These are phyloP conservation scores for Blastobotrys persicus DNA, from an alignment of 1,139 yeast species.

Conservation along the genomic window DNA sequence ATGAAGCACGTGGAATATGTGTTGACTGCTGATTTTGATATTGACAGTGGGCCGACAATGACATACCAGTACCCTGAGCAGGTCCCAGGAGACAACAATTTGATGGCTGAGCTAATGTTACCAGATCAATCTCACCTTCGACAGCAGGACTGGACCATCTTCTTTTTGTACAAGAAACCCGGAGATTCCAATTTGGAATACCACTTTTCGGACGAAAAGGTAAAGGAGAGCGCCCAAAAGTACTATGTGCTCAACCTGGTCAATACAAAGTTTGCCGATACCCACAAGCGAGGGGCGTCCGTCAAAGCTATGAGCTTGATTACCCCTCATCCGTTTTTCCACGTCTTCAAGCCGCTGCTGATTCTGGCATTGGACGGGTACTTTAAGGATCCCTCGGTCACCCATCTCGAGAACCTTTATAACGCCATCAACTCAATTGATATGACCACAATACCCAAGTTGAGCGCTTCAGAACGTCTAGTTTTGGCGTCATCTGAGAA, in stretches of 20 bases:
- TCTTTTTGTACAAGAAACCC: conserved; percentile 45
- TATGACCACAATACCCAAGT: conserved; percentile 33
- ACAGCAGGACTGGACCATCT: conserved; percentile 59
- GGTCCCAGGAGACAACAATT: conserved; percentile 45
- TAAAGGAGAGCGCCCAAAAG: conserved; percentile 40
- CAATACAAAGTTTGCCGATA: conserved; percentile 47
- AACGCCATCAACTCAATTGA: conserved; percentile 41
- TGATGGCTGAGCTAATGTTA: conserved; percentile 56
- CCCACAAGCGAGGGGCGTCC: conserved; percentile 53
- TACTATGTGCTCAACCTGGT: conserved; percentile 58
- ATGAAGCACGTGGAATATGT: conserved; percentile 36
- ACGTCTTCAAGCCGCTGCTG: conserved; percentile 57
- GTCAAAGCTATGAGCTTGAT: conserved; percentile 57
- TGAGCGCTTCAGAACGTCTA: conserved; percentile 33
- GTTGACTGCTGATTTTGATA: conserved; percentile 55
- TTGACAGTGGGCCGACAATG: conserved; percentile 60
- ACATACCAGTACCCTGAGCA: conserved; percentile 51
- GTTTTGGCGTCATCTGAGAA: conserved; percentile 34
- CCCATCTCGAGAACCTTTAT: conserved; percentile 38
- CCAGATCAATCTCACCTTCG: conserved; percentile 66
- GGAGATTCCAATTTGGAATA: conserved; percentile 31
- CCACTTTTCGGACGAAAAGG: conserved; percentile 28
- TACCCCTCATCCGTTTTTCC: conserved; percentile 52
- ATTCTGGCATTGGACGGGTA: conserved; percentile 52
- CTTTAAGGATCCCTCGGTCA: conserved; percentile 30